Evolutionary conservation across 2,329 filamentous ascomycete species (phyloP), one percentile per base, ranked within the genome.

Genomic region (Cryphonectria japonica): DNA sequence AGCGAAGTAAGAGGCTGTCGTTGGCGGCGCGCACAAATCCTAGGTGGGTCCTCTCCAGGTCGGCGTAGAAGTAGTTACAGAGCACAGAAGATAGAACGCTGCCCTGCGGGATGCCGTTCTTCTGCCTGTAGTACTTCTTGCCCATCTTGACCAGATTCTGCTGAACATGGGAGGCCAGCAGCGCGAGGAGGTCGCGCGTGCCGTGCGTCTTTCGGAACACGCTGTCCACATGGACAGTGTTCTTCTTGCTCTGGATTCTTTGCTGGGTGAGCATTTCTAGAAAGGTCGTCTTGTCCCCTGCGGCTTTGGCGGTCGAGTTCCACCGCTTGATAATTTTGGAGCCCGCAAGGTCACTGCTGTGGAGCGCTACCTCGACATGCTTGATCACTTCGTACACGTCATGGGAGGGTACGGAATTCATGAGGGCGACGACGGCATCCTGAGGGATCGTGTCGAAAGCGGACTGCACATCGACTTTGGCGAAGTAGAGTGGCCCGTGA

Each of bases 371-470:
- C 78, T 97, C 92, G 8, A 90, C 88, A 76, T 98, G 91, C 74
- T 91, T 94, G 9, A 86, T 86, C 64, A 97, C 86, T 9, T 86
- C 85, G 78, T 99, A 99, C 32, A 83, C 82, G 3, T 85, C 80
- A 70, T 92, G 83, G 16, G 82, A 83, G 73, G 80, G 88, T 74
- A 87, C 89, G 67, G 78, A 90, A 71, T 74, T 80, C 73, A 97
- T 87, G 37, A 98, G 83, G 34, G 84, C 79, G 46, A 98, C 78
- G 26, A 98, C 84, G 0, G 89, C 88, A 37, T 87, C 81, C 78
- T 98, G 96, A 0, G 96, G 96, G 61, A 99, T 98, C 0, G 93
- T 97, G 80, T 99, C 96, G 78, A 98, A 99, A 76, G 95, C 97
- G 2, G 93, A 90, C 78, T 93, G 89, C 29, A 99, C 95, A 77